Percentiles rank a stretch among this genome's conserved stretches.
Evolutionary conservation across 164 flowering plant genomes (phyloP).

Genomic region (Paratinospora sagittata): DNA sequence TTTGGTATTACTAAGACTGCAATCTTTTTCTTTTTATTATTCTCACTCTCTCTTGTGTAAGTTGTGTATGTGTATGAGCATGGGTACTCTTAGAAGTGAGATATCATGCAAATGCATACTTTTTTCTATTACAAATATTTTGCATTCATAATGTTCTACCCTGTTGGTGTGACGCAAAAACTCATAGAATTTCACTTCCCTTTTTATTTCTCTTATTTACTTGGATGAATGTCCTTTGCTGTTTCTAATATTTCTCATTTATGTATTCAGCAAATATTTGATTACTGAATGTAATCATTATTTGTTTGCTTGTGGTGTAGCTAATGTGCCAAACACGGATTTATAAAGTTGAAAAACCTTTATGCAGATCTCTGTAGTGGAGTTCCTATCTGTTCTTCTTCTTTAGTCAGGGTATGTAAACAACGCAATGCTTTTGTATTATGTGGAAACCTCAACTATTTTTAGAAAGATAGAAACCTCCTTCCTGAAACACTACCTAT

Average conservation of each 20-base stretch:
- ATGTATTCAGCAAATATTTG: neutral
- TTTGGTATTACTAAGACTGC: neutral
- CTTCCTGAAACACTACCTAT: neutral
- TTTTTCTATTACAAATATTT: slow-evolving; percentile 53
- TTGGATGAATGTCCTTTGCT: neutral
- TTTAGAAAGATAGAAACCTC: neutral
- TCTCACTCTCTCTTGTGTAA: neutral
- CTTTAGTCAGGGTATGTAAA: slow-evolving; percentile 57
- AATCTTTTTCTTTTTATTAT: neutral
- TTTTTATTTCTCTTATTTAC: neutral
- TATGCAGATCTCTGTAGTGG: slow-evolving; percentile 43
- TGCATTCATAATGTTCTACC: slow-evolving; percentile 73
- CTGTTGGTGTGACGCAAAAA: slow-evolving; percentile 65
- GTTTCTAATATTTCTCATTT: neutral
- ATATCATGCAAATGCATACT: neutral
- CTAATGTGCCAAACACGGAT: slow-evolving; percentile 78
- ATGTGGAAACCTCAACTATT: neutral
- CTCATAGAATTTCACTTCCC: slow-evolving; percentile 1
- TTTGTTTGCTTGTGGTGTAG: slow-evolving; percentile 51
- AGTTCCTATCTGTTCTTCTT: slow-evolving; percentile 57
- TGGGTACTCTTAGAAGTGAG: neutral
- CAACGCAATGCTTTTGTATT: neutral
- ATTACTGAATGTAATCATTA: neutral
- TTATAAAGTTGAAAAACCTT: slow-evolving; percentile 51
- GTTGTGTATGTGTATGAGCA: too few species aligned